Conservation (phyloP, 306 rosid genomes). For the Medicago arabica region DNA sequence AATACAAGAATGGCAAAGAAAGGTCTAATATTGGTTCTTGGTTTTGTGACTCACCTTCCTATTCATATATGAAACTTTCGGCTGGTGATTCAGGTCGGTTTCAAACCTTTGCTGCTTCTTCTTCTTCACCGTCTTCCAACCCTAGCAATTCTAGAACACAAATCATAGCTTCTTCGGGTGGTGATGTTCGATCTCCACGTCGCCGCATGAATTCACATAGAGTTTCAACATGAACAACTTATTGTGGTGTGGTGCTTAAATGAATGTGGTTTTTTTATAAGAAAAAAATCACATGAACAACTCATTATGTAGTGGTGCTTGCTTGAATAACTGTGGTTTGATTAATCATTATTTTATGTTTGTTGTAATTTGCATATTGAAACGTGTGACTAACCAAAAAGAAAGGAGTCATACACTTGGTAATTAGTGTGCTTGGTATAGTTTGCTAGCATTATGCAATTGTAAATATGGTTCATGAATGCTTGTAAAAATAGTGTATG, state of each 20-base stretch:
- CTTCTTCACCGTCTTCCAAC: conserved; percentile 54
- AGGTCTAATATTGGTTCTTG: conserved; percentile 53
- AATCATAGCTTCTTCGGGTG: conserved; percentile 43
- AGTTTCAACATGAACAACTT: conserved; percentile 43
- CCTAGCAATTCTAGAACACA: conserved; percentile 33
- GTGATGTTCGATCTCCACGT: conserved; percentile 59
- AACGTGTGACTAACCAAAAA: conserved; percentile 19
- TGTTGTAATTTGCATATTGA: not conserved
- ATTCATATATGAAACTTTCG: conserved; percentile 59
- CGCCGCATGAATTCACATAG: conserved; percentile 41
- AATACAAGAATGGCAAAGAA: conserved; percentile 70
- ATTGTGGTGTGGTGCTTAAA: not conserved
- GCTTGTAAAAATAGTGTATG: not conserved
- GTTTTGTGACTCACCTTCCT: conserved; percentile 74
- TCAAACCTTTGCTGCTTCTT: conserved; percentile 46
- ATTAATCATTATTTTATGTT: not conserved
- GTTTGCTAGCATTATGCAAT: conserved; percentile 8
- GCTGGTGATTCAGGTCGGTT: conserved; percentile 61
- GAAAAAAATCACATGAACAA: conserved; percentile 19
- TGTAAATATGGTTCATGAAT: conserved; percentile 6
- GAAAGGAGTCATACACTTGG: conserved; percentile 10
- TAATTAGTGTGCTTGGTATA: not conserved
- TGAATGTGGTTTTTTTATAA: not conserved
- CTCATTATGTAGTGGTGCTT: not conserved
- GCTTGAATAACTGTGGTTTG: conserved; percentile 19